phyloP scores from a whole-genome alignment of 352 stramenopile genomes.

The Globisporangium ultimum region DNA sequence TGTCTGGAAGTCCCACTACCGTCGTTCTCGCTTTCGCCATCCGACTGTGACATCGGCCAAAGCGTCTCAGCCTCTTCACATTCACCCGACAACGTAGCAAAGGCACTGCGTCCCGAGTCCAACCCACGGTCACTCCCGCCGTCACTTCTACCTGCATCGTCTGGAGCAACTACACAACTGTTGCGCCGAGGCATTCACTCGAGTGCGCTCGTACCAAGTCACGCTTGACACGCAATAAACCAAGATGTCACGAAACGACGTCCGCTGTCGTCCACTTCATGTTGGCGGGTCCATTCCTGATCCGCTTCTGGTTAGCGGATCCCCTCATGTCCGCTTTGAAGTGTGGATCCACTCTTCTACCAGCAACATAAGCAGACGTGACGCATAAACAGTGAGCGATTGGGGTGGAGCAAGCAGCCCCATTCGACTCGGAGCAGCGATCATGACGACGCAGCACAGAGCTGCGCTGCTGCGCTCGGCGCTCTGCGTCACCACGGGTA shows the following conservation, averaged over 20 bases:
- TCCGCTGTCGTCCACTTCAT: too few relatives aligned
- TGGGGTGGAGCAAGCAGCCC: neutral
- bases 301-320: neutral
- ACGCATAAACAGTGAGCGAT: neutral
- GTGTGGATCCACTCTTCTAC: neutral
- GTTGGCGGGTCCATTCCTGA: too few relatives aligned
- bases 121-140: neutral
- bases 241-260: too few relatives aligned
- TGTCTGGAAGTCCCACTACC: neutral
- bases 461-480: conserved; percentile 70
- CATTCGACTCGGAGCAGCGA: neutral
- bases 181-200: too few relatives aligned
- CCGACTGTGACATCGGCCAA: too few relatives aligned
- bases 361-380: neutral
- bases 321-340: neutral
- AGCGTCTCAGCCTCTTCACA: too few relatives aligned
- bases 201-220: too few relatives aligned
- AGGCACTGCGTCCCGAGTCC: neutral
- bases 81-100: neutral
- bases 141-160: neutral
- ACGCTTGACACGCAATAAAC: too few relatives aligned
- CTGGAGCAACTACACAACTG: too few relatives aligned
- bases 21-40: neutral
- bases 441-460: conserved; percentile 32
- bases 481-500: conserved; percentile 75